phyloP scores from a whole-genome alignment of 129 eudicot species.

The Sambucus nigra region DNA sequence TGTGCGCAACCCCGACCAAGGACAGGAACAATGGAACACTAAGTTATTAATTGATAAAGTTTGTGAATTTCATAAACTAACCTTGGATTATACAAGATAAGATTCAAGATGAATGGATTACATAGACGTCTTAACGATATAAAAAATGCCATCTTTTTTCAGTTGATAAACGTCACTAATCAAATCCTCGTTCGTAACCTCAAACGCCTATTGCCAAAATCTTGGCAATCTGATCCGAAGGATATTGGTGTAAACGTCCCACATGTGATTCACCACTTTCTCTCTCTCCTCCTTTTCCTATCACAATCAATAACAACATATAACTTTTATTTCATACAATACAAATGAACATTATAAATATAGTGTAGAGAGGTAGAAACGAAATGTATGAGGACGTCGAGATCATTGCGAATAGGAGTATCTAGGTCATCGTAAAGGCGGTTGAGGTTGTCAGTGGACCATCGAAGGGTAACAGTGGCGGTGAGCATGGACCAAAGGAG shows the following conservation, averaged over 20 bases:
- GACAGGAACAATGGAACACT: no score
- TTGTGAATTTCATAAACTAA: no score
- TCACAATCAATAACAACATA: constrained; percentile 11
- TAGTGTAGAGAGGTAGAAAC: background rate
- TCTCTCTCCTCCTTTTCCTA: constrained; percentile 97
- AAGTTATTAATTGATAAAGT: no score
- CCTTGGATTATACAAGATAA: no score
- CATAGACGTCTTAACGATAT: constrained; percentile 85
- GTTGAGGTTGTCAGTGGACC: constrained; percentile 72
- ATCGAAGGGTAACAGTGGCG: constrained; percentile 83
- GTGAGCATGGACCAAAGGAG: constrained; percentile 87
- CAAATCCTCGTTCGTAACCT: constrained; percentile 84
- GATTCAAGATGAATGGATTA: constrained; percentile 42
- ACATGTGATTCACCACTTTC: constrained; percentile 85
- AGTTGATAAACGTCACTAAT: constrained; percentile 56
- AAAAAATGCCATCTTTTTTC: constrained; percentile 58
- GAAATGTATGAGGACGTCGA: constrained; percentile 61
- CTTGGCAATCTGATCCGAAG: constrained; percentile 58
- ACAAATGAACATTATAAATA: background rate
- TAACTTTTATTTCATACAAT: background rate
- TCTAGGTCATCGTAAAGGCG: constrained; percentile 45
- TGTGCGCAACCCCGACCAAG: no score
- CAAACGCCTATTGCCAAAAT: constrained; percentile 96
- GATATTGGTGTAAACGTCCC: constrained; percentile 83
- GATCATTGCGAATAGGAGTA: constrained; percentile 50